Evolutionary conservation across 2,329 filamentous ascomycete genomes (phyloP), one percentile per base, ranked within the genome.

Genomic region (Colletotrichum graminicola): DNA sequence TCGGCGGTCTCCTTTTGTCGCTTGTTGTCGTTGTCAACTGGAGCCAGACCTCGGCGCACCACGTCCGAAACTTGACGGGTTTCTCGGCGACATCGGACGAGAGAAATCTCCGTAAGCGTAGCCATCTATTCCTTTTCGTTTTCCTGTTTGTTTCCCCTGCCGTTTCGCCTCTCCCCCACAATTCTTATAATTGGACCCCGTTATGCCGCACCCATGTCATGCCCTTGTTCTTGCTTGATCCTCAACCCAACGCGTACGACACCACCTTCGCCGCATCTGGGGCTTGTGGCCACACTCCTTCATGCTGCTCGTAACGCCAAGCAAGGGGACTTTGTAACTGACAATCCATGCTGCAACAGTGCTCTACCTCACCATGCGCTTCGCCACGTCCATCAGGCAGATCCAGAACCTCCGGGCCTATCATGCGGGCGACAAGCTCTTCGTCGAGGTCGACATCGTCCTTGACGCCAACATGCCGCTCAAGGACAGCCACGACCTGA

Each of bases 331-430:
- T 14, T 29, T 32, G n/a, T n/a, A n/a, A 51, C 67, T 70, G 12
- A 70, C 54, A 11, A 12, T 32, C 5, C 18, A 43, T 60, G 21
- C 56, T 18, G 49, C 39, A 62, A 62, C 11, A 84, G 81, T 97
- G 29, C 86, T 97, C 1, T 98, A 98, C 82, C 88, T 97, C 75
- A 96, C 94, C 1, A 97, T 97, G 93, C 92, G 95, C 26, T 97
- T 97, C 78, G 94, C 94, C 56, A 94, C 93, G 75, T 92, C 93
- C 16, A 97, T 98, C 78, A 90, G 90, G 77, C 91, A 94, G 78
- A 96, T 97, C 72, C 94, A 96, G 79, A 94, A 94, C 41, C 83
- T 96, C 67, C 91, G 94, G 75, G 94, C 94, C 2, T 97, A 96
- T 79, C 94, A 97, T 77, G 91, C 91, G 0, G 94, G 94, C 34